phyloP scores from a whole-genome alignment of 2,329 filamentous ascomycete genomes.

The Bipolaris victoriae region DNA sequence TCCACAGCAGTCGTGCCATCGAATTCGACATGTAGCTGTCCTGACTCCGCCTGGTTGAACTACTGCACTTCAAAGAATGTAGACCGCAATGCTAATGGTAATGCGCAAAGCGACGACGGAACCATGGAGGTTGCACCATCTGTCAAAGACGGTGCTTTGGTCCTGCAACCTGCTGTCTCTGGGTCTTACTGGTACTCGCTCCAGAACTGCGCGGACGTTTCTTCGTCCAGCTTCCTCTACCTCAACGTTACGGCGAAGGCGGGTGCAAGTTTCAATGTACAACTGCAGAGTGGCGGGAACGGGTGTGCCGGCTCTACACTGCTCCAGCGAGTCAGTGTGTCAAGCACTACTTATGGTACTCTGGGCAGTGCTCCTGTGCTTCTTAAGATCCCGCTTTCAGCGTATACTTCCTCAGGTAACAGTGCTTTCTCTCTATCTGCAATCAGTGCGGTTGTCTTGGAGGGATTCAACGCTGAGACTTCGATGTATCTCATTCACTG shows the following conservation, averaged over 20 bases:
- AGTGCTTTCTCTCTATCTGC: conserved; percentile 5
- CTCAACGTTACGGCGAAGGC: conserved; percentile 11
- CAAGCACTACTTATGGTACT: conserved; percentile 4
- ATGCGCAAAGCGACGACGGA: conserved; percentile 13
- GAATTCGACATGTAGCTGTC: conserved; percentile 1
- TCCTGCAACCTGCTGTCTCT: conserved; percentile 7
- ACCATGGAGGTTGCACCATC: conserved; percentile 9
- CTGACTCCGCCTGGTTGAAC: conserved; percentile 11
- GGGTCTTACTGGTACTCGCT: conserved; percentile 18
- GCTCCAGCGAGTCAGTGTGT: conserved; percentile 9
- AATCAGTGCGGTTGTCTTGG: conserved; percentile 12
- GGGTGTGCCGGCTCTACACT: conserved; percentile 3
- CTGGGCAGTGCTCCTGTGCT: conserved; percentile 9
- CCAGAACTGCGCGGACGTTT: conserved; percentile 10
- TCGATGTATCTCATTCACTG: conserved; percentile 11
- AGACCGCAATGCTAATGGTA: conserved; percentile 5
- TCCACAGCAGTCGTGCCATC: background rate
- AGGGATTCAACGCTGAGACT: conserved; percentile 5
- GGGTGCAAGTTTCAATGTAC: conserved; percentile 12
- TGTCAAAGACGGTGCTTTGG: conserved; percentile 4
- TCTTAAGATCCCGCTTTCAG: conserved; percentile 8
- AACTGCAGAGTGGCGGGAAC: conserved; percentile 9
- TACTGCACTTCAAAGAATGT: conserved; percentile 8
- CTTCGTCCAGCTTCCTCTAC: background rate
- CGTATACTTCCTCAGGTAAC: conserved; percentile 3